Base-by-base conservation (phyloP, 768 basidiomycete genomes). In the Trametes sanguinea region DNA sequence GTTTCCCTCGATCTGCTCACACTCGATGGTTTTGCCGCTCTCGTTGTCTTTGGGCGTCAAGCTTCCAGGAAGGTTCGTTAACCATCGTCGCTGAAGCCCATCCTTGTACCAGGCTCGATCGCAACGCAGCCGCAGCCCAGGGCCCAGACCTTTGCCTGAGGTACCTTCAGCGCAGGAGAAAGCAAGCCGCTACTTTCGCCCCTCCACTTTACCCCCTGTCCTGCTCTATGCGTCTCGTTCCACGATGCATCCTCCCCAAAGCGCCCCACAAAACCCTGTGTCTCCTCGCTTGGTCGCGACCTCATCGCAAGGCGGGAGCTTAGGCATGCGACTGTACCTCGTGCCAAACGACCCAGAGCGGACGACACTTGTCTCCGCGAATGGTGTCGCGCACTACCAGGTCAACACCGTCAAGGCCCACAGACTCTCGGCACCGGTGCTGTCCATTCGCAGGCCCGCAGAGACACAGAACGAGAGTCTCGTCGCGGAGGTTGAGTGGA, bases 401-500 rank as follows among this genome's bases (percentile, higher is more conserved):
- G 74, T 84, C 62, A 72, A 69, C 29, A 85, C 84, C 13, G 33
- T 65, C 13, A 65, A 62, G 45, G 66, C 71, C 58, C 73, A 76
- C 51, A 62, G 70, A 33, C 69, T 71, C 35, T 65, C 74, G 13
- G 64, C 75, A 10, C 65, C 69, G 40, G 67, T 79, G n/a, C 77
- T 82, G 17, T 60, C 66, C 55, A 78, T 83, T 54, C 76, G 74
- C 53, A 76, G 81, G 6, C 75, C 79, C 3, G 74, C 75, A 3
- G 75, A 76, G 51, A 65, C 69, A 29, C 70, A 72, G 61, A 75
- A 75, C 45, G 76, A 77, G 39, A 76, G 75, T 47, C 69, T 80
- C 47, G 77, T 85, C 30, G 83, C 81, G 5, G 81, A 83, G 65
- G 76, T 85, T 39, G 76, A 78, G 54, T 84, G 83, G 81, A 74